A percentile compares a stretch with the other conserved stretches of the same genome.
These are phyloP conservation scores for Amyloporia xantha DNA, from an alignment of 768 basidiomycete species.

Conservation along the genomic window DNA sequence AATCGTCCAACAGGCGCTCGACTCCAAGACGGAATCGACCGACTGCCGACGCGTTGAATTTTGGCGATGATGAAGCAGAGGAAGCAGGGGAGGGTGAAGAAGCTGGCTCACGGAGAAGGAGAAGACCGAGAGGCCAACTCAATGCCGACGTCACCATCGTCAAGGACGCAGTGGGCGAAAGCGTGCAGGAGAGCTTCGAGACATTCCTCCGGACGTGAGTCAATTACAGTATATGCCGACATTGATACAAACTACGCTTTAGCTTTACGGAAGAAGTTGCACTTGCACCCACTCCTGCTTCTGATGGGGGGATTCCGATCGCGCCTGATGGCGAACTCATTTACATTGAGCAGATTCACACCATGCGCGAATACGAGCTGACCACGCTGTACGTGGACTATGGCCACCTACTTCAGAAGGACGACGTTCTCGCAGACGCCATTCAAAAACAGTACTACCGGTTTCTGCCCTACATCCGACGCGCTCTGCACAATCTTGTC, in stretches of 20 bases:
- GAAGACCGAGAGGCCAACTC: constrained; percentile 40
- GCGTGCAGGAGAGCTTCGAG: constrained; percentile 88
- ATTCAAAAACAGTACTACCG: constrained; percentile 95
- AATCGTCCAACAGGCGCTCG: constrained; percentile 28
- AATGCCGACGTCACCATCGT: constrained; percentile 78
- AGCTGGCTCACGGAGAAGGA: constrained; percentile 10
- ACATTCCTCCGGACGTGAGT: constrained; percentile 85
- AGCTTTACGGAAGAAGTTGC: constrained; percentile 84
- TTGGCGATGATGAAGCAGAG: constrained; percentile 38
- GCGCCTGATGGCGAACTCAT: constrained; percentile 56
- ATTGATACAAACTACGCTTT: constrained; percentile 7
- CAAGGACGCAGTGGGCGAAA: constrained; percentile 92
- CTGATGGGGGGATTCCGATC: constrained; percentile 57
- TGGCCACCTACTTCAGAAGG: constrained; percentile 79
- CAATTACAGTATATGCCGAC: not conserved
- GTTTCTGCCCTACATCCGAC: constrained; percentile 90
- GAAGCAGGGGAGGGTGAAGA: constrained; percentile 35
- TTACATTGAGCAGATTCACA: constrained; percentile 91
- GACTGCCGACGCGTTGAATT: constrained; percentile 26
- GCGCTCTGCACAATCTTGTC: constrained; percentile 86
- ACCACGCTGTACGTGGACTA: constrained; percentile 97
- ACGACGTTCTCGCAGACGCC: constrained; percentile 90
- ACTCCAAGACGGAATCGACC: constrained; percentile 23
- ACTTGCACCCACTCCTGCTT: constrained; percentile 73
- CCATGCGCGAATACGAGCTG: constrained; percentile 90